These are phyloP conservation scores for Blastobotrys americana DNA, from an alignment of 805 yeast genomes.

Conservation along the genomic window DNA sequence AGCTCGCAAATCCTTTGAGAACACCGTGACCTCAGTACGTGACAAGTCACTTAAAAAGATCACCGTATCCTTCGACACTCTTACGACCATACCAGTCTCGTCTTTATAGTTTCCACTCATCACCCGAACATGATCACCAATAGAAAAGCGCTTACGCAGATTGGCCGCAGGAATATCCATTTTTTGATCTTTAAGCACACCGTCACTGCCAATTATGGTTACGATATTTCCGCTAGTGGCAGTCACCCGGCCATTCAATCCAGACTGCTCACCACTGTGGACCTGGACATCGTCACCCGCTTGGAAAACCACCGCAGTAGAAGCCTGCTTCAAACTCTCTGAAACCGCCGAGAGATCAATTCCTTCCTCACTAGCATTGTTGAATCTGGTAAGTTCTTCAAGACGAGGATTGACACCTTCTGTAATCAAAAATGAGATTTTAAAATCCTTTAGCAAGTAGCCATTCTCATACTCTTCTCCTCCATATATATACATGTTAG, in stretches of 20 bases:
- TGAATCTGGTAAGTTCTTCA: slow-evolving; percentile 80
- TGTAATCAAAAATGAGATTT: slow-evolving; percentile 71
- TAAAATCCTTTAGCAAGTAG: slow-evolving; percentile 77
- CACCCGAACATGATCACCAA: slow-evolving; percentile 94
- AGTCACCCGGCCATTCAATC: slow-evolving; percentile 72
- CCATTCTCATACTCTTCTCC: slow-evolving; percentile 91
- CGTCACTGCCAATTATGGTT: slow-evolving; percentile 41
- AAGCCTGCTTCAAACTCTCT: slow-evolving; percentile 65
- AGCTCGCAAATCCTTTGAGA: slow-evolving; percentile 82
- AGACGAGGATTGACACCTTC: slow-evolving; percentile 75
- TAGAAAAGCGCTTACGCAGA: slow-evolving; percentile 73
- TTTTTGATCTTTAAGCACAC: slow-evolving; percentile 45
- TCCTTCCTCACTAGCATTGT: slow-evolving; percentile 71
- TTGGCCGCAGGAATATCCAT: slow-evolving; percentile 78
- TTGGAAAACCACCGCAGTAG: slow-evolving; percentile 59
- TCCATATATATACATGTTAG: slow-evolving; percentile 58
- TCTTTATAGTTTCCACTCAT: slow-evolving; percentile 86
- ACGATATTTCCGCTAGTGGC: slow-evolving; percentile 61
- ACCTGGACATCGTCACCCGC: slow-evolving; percentile 94
- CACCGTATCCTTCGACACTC: slow-evolving; percentile 75
- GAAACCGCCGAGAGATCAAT: slow-evolving; percentile 83
- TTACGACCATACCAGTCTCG: slow-evolving; percentile 90
- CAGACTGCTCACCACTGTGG: slow-evolving; percentile 87
- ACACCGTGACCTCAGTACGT: slow-evolving; percentile 80
- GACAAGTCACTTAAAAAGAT: slow-evolving; percentile 86